Base-by-base conservation (phyloP, 108 stramenopile genomes). In the Skeletonema costatum region DNA sequence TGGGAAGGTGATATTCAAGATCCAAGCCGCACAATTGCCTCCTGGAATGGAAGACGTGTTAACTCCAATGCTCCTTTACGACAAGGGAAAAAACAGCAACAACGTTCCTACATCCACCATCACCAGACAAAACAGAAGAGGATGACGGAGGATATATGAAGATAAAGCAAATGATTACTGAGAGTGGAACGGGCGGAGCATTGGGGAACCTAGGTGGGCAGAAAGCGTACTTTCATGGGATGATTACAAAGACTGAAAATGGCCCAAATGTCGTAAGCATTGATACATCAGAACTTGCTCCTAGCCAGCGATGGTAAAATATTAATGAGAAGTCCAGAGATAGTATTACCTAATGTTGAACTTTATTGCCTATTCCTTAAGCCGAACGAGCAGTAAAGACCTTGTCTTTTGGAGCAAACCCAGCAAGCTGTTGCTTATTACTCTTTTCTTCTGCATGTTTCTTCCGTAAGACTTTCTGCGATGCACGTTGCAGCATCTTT, bases 71-170 rank as follows among this genome's bases (percentile, higher is more conserved):
- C 68, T 92, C 30, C 70, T 89, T 6, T 92, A 92, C 72, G 82
- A 89, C 73, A 14, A 77, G 11, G 11, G 60, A 61, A 59, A 69
- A 82, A 60, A 84, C 66, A 17, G 60, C 79, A 25, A 83, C 80
- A 66, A 92, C 91, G 11, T 92, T 92, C 69, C 64, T 92, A 12
- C 91, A 92, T 85, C 91, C 91, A 17, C 81, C 81, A 9, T 75
- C 74, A 21, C 29, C 80, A 4, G 19, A 35, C 0, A 33, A 44
- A 42, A 64, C 69, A 5, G 46, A 46, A 56, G 70, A 76, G 10
- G 87, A 85, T 38, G 85, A 88, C 60, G 82, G 82, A 60, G 88
- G 88, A 60, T 89, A 89, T 65, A 64, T 78, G 12, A 85, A 67
- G 30, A 85, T 92, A 32, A 50, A 66, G 41, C 39, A 72, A 13